Base-by-base conservation (phyloP, 768 basidiomycete genomes). In the Tylopilus rubrobrunneus region DNA sequence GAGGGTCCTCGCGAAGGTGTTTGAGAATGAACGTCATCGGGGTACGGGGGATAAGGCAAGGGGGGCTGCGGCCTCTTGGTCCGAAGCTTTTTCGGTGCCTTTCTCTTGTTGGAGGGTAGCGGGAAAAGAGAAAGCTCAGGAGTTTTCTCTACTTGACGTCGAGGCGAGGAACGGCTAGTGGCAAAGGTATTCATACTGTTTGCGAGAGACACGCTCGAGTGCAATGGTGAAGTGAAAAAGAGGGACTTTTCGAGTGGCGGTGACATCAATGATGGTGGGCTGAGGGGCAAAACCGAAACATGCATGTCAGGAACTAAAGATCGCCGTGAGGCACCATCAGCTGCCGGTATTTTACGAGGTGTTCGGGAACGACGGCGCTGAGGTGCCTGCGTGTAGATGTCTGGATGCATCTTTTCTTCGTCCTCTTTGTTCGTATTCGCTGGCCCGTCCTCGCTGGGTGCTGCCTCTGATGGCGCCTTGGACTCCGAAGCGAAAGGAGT, bases 201-300 rank as follows among this genome's bases (percentile, higher is more conserved):
- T 12, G 51, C 44, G 9, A 70, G 53, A 15, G 68, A 65, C 7
- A 28, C 23, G 5, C 55, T 58, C 27, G 58, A 58, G 14, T 61
- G 59, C 28, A 51, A 14, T 1, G 64, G 29, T 4, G 50, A 64
- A 1, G 76, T 76, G 58, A 87, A 86, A 60, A 79, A 82, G 28
- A 87, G 72, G 27, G 75, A 73, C 27, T 73, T 77, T 51, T 83
- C 78, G 51, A 87, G 71, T 1, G 79, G 76, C 1, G 81, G 80
- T 11, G 79, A 85, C 66, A 73, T 80, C 34, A 87, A 67, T 54
- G 75, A 74, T 2, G 82, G 74, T 0, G 86, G 85, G 56, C 82
- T 84, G 25, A 71, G 71, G 0, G 83, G 82, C 4, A 87, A 73
- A 21, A 79, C 59, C 4, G 71, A 72, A 10, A 70, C 68, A 45